Conservation (phyloP, 2,329 filamentous ascomycete genomes). For the Plenodomus biglobosus region DNA sequence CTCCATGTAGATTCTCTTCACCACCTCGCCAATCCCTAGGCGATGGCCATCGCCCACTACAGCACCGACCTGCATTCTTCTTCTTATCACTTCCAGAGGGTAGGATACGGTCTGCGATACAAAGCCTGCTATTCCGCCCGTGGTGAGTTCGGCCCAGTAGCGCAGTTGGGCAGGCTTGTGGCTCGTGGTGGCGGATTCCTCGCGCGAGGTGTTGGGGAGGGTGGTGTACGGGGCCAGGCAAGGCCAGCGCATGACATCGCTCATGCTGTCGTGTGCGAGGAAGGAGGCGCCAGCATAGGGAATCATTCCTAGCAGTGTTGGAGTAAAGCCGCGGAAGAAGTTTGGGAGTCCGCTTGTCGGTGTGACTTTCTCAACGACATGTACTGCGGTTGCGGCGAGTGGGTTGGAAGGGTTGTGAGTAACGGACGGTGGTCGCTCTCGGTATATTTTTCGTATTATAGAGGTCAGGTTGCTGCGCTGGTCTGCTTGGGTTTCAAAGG, state of each 20-base stretch:
- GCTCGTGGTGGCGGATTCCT: constrained; percentile 42
- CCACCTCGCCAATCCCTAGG: constrained; percentile 77
- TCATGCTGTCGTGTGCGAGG: constrained; percentile 87
- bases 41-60: constrained; percentile 87
- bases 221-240: constrained; percentile 72
- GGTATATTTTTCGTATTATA: constrained; percentile 85
- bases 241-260: constrained; percentile 76
- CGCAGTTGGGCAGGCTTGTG: constrained; percentile 70
- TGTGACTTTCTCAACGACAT: constrained; percentile 55
- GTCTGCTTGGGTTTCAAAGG: constrained; percentile 85
- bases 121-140: constrained; percentile 83
- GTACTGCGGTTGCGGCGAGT: constrained; percentile 45
- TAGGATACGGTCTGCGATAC: constrained; percentile 92
- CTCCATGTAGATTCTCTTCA: constrained; percentile 71
- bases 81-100: constrained; percentile 86
- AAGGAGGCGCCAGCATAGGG: constrained; percentile 97
- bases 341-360: constrained; percentile 75
- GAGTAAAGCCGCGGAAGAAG: constrained; percentile 92
- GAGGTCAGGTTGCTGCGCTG: constrained; percentile 68
- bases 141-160: constrained; percentile 81
- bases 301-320: constrained; percentile 90
- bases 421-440: constrained; percentile 60
- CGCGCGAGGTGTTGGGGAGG: constrained; percentile 59
- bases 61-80: constrained; percentile 94
- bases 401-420: constrained; percentile 38